Percentiles rank a stretch among this genome's conserved stretches.
Evolutionary conservation across 148 eudicot genomes (phyloP).

Genomic region (Vaccinium corymbosum): DNA sequence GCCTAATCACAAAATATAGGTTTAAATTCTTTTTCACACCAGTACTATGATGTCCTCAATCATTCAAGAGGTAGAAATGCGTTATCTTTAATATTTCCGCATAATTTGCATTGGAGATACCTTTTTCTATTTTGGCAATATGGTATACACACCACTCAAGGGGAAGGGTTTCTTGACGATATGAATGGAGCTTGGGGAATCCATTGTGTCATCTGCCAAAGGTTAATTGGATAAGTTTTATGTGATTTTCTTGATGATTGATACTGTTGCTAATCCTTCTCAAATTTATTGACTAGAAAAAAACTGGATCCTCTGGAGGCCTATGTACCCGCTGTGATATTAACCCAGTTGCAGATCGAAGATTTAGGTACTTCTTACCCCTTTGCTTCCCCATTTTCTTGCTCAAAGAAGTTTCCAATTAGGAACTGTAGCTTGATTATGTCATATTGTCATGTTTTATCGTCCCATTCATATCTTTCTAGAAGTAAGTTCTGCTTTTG

Average conservation of each 20-base stretch:
- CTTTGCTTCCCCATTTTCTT: conserved; percentile 4
- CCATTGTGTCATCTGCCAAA: not conserved
- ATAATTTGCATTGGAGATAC: not conserved
- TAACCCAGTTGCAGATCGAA: conserved; percentile 77
- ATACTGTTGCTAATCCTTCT: conserved; percentile 20
- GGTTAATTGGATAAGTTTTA: not conserved
- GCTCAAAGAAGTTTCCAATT: conserved; percentile 3
- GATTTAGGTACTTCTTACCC: conserved; percentile 60
- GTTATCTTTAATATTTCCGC: not conserved
- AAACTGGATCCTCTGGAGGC: conserved; percentile 89
- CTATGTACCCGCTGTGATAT: conserved; percentile 84
- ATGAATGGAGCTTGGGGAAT: conserved; percentile 8
- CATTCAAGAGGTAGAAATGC: not conserved
- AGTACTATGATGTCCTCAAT: not conserved
- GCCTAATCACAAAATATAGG: not conserved
- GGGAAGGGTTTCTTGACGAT: not conserved
- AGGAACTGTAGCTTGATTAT: not conserved
- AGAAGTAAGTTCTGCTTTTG: not conserved
- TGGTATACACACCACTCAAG: not conserved
- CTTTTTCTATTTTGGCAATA: not conserved
- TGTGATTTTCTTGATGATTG: not conserved
- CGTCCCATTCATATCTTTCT: not conserved
- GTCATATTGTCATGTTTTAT: not conserved
- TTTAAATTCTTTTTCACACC: not conserved
- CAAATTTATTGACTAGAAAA: conserved; percentile 52